Evolutionary conservation across 202 grass and related monocot species (phyloP).

Genomic region (Zizania palustris): DNA sequence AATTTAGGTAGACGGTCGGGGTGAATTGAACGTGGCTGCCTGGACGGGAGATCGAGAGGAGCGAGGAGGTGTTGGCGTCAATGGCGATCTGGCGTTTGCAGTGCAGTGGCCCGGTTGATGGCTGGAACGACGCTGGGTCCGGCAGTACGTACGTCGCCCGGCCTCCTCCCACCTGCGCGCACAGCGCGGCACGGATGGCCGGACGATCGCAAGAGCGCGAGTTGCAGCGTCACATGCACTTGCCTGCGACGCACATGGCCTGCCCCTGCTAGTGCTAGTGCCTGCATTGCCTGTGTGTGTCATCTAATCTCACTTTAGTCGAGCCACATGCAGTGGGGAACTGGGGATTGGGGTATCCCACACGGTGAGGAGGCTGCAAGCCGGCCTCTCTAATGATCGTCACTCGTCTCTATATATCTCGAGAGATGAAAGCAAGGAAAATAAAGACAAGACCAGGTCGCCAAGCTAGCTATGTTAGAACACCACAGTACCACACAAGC

Average conservation of each 20-base stretch:
- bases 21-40: neutral
- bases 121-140: neutral
- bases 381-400: conserved; percentile 39
- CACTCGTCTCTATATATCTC: conserved; percentile 26
- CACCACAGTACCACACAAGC: conserved; percentile 11
- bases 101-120: neutral
- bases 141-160: conserved; percentile 14
- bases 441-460: neutral
- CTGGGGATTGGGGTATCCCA: conserved; percentile 33
- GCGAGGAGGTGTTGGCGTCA: neutral
- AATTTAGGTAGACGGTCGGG: too few relatives aligned
- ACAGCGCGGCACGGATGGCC: conserved; percentile 26
- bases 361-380: neutral
- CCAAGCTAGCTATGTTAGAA: conserved; percentile 25
- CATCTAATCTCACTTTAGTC: conserved; percentile 51
- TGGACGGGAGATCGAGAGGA: neutral
- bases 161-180: conserved; percentile 22
- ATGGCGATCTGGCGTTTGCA: too few relatives aligned
- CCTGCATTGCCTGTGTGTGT: neutral
- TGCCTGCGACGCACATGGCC: conserved; percentile 63
- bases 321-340: conserved; percentile 32
- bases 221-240: conserved; percentile 46
- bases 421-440: neutral
- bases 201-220: neutral
- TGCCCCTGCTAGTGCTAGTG: conserved; percentile 34